Evolutionary conservation across 371 early-diverging fungal genomes (phyloP).

Genomic region (Circinella umbellata): DNA sequence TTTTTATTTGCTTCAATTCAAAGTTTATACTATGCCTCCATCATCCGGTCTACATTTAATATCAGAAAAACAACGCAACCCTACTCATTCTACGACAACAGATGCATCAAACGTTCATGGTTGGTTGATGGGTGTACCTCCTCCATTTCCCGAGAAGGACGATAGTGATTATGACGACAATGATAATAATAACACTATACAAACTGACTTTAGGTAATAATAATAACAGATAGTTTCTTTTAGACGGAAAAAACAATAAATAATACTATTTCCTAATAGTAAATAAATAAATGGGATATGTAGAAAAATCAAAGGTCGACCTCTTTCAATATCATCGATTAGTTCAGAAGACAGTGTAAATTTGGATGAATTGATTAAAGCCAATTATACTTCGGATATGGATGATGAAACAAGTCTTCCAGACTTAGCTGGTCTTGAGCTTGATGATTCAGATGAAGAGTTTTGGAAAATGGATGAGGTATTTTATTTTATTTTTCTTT

Average conservation of each 20-base stretch:
- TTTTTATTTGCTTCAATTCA: too few relatives aligned
- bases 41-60: constrained; percentile 1
- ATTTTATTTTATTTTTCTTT: neutral
- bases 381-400: constrained; percentile 44
- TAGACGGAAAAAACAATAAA: too few relatives aligned
- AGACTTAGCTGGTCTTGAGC: constrained; percentile 39
- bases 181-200: constrained; percentile 13
- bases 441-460: constrained; percentile 52
- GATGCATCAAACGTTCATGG: constrained; percentile 24
- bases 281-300: neutral
- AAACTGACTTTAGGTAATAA: neutral
- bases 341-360: constrained; percentile 52
- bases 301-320: constrained; percentile 26
- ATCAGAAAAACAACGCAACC: neutral
- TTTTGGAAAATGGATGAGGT: constrained; percentile 53
- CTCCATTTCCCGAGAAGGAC: neutral
- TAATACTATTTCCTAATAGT: neutral
- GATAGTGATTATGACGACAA: constrained; percentile 9
- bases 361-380: constrained; percentile 48
- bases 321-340: constrained; percentile 41
- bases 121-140: constrained; percentile 29
- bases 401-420: constrained; percentile 49
- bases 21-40: neutral
- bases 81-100: neutral
- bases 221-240: too few relatives aligned